Conservation (phyloP, 441 rosid species). For the Brassica balearica region DNA sequence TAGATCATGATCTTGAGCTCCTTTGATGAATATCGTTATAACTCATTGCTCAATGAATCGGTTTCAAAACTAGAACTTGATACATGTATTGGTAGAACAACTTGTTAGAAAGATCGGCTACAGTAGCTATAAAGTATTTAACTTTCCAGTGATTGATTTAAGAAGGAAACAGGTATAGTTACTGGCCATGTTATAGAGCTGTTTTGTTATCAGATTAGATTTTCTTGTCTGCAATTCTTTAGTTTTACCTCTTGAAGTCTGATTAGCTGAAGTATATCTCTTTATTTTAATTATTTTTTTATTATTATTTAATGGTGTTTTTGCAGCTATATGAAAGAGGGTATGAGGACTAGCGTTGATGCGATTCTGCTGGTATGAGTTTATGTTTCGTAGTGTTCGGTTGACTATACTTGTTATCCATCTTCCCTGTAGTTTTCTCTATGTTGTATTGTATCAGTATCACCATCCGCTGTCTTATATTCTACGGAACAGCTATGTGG, state of each 20-base stretch:
- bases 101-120: neutral
- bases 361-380: constrained; percentile 82
- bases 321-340: constrained; percentile 93
- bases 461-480: neutral
- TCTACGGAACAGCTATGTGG: neutral
- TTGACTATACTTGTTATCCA: constrained; percentile 9
- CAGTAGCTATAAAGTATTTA: neutral
- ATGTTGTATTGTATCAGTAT: constrained; percentile 1
- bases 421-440: neutral
- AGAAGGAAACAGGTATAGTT: neutral
- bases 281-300: constrained; percentile 11
- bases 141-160: constrained; percentile 19
- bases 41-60: neutral
- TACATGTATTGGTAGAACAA: neutral
- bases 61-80: constrained; percentile 3
- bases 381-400: constrained; percentile 6
- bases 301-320: neutral
- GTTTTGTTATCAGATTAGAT: too few relatives aligned
- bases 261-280: constrained; percentile 18
- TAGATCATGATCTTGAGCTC: constrained; percentile 28
- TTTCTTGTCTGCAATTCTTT: neutral
- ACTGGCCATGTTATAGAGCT: too few relatives aligned
- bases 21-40: neutral
- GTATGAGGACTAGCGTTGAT: constrained; percentile 97
- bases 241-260: neutral